These are phyloP conservation scores for Linaria vulgaris DNA, from an alignment of 257 asterid genomes.

Conservation along the genomic window DNA sequence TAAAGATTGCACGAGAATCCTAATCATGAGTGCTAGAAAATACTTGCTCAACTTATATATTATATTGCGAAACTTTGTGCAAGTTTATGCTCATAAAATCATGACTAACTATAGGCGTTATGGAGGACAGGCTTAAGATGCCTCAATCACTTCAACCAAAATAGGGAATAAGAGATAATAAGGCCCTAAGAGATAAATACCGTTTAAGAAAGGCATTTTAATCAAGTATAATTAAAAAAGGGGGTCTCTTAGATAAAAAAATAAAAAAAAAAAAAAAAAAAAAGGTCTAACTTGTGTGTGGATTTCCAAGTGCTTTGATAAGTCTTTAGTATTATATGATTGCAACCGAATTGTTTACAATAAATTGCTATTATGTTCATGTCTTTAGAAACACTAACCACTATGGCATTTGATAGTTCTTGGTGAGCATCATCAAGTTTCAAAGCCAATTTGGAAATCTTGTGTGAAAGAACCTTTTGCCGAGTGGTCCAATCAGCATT, in stretches of 20 bases:
- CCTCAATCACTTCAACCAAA: neutral
- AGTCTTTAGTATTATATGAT: neutral
- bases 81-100: too few species aligned
- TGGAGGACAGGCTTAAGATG: neutral
- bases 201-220: too few species aligned
- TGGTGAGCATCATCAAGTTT: constrained; percentile 98
- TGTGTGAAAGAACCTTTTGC: constrained; percentile 94
- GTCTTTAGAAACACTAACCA: constrained; percentile 59
- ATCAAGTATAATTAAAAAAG: too few species aligned
- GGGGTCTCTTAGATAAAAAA: too few species aligned
- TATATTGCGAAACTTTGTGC: too few species aligned
- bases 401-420: constrained; percentile 90
- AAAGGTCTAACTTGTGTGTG: neutral
- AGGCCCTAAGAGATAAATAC: too few species aligned
- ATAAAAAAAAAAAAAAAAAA: too few species aligned
- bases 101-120: neutral
- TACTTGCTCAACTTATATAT: too few species aligned
- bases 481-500: constrained; percentile 97
- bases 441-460: constrained; percentile 87
- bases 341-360: neutral
- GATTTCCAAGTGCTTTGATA: constrained; percentile 19
- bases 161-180: neutral
- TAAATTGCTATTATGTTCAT: neutral
- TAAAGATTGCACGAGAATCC: too few species aligned
- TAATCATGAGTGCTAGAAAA: too few species aligned